Evolutionary conservation across 2,329 filamentous ascomycete species (phyloP), one percentile per base, ranked within the genome.

Genomic region (Aspergillus quadrilineatus): DNA sequence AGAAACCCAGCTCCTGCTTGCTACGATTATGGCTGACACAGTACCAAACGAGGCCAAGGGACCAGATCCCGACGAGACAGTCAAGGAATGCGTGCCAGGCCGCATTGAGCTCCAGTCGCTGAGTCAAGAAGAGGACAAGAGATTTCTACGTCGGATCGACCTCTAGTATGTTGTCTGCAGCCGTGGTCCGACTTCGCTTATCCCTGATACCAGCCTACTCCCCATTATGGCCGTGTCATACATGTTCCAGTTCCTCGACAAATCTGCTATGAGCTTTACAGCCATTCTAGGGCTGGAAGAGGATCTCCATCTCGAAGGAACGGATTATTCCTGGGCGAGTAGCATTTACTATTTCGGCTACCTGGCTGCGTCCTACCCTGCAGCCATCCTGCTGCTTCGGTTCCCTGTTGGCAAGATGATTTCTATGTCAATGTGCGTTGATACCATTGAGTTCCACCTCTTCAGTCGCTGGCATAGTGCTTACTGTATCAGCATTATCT

Each of bases 311-410:
- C 57, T 73, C 1, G 57, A 65, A 2, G 65, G 64, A 4, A 34
- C 51, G 7, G 51, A 67, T 30, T 68, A 67, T 34, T 65, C 56
- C 14, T 68, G 65, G 65, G 47, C 57, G 0, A 61, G 60, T 1
- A 59, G 63, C 6, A 63, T 66, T 1, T 68, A 67, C 42, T 67
- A 68, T 36, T 68, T 68, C 44, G 66, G 66, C 34, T 68, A 68
- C 42, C 44, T 68, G 36, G 57, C 69, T 1, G 69, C 73, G 22
- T 70, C 73, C 57, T 73, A 70, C 47, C 70, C 70, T 0, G 70
- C 67, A 4, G 73, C 72, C 4, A 54, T 68, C 14, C 49, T 74
- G 6, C 67, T 75, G 55, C 67, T 74, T 36, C 68, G 70, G n/a
- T 65, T 73, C 14, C 72, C 72, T 0, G 60, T 75, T 3, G 72